These are phyloP conservation scores for Cicer judaicum DNA, from an alignment of 306 rosid species.

Conservation along the genomic window DNA sequence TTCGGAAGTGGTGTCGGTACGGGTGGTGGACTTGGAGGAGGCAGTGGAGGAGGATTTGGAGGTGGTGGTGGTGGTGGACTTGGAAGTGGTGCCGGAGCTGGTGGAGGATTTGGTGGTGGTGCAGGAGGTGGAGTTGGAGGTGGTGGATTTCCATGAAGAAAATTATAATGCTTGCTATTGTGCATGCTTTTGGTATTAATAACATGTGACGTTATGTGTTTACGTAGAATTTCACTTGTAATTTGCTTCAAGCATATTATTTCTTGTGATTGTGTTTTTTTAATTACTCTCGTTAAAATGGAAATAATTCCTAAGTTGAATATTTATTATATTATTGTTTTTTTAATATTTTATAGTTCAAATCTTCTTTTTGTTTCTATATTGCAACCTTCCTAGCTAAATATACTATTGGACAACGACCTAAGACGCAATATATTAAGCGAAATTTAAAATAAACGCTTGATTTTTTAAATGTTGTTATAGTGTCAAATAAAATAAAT, in stretches of 20 bases:
- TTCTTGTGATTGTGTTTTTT: not conserved
- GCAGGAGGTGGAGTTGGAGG: constrained; percentile 62
- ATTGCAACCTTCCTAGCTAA: not conserved
- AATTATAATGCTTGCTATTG: constrained; percentile 1
- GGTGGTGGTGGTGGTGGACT: constrained; percentile 48
- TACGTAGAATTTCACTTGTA: constrained; percentile 33
- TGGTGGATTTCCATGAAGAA: constrained; percentile 64
- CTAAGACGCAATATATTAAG: too few relatives aligned
- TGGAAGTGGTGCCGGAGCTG: constrained; percentile 62
- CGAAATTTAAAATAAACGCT: too few relatives aligned
- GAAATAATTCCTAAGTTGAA: constrained; percentile 36
- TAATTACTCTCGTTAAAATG: not conserved
- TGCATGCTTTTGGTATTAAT: constrained; percentile 23
- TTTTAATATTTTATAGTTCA: not conserved
- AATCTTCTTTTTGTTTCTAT: not conserved
- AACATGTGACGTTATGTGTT: constrained; percentile 23
- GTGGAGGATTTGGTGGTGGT: constrained; percentile 68
- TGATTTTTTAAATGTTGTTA: too few relatives aligned
- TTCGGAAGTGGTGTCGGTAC: constrained; percentile 50
- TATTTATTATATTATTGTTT: not conserved
- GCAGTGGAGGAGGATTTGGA: constrained; percentile 60
- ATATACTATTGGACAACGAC: too few relatives aligned
- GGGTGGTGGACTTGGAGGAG: constrained; percentile 55
- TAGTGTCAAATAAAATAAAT: too few relatives aligned
- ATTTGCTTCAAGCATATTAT: constrained; percentile 21